phyloP scores from a whole-genome alignment of 1,284 basidiomycete genomes.

The Marasmius sp. region DNA sequence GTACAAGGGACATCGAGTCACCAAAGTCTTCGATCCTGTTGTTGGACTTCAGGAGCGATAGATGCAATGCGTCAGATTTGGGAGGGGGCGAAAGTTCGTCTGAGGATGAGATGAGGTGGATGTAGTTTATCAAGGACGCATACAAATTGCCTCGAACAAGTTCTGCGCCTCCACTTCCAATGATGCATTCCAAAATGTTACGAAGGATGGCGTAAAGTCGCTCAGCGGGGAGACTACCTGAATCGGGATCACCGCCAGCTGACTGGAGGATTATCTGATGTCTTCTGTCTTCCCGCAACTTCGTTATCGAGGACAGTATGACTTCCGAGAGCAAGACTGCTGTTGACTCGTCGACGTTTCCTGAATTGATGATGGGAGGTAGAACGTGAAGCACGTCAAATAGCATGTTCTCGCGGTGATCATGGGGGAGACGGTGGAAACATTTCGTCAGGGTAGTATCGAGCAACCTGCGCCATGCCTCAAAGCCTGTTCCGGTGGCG shows the following conservation, averaged over 20 bases:
- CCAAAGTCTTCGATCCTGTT: conserved; percentile 38
- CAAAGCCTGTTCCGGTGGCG: conserved; percentile 70
- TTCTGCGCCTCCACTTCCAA: conserved; percentile 80
- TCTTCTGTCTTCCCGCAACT: conserved; percentile 75
- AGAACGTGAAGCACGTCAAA: conserved; percentile 86
- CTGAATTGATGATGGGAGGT: conserved; percentile 56
- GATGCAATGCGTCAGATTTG: conserved; percentile 5
- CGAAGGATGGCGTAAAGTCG: conserved; percentile 77
- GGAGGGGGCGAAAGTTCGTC: conserved; percentile 17
- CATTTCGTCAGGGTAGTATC: conserved; percentile 84
- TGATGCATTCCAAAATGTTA: conserved; percentile 74
- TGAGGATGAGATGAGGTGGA: conserved; percentile 61
- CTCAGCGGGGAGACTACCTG: conserved; percentile 76
- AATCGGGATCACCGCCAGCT: conserved; percentile 58
- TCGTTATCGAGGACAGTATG: conserved; percentile 80
- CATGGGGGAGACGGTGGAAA: conserved; percentile 77
- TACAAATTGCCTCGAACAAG: conserved; percentile 97
- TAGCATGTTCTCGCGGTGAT: conserved; percentile 80
- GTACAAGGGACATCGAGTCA: conserved; percentile 29
- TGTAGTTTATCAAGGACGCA: conserved; percentile 85
- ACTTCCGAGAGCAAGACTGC: conserved; percentile 82
- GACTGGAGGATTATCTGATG: conserved; percentile 67
- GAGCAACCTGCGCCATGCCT: conserved; percentile 81
- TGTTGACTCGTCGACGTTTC: conserved; percentile 69
- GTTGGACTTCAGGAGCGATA: conserved; percentile 22